phyloP scores from a whole-genome alignment of 768 basidiomycete species.

The Tricholoma sp. region DNA sequence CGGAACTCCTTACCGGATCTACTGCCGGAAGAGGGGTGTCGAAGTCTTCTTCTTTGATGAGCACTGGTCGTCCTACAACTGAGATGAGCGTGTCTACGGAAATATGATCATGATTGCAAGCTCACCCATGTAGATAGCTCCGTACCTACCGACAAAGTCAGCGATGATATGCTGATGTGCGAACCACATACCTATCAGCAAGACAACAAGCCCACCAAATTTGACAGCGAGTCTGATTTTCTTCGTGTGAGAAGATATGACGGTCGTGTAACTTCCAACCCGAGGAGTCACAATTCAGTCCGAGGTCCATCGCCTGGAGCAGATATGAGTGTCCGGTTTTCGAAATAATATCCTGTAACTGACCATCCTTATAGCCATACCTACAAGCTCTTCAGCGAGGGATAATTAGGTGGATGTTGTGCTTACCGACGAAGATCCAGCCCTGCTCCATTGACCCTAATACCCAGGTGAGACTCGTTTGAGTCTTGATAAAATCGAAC shows the following conservation, averaged over 20 bases:
- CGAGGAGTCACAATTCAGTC: slow-evolving; percentile 73
- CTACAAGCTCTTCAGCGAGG: slow-evolving; percentile 19
- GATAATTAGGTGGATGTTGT: slow-evolving; percentile 4
- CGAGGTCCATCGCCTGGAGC: slow-evolving; percentile 69
- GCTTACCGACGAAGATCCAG: slow-evolving; percentile 74
- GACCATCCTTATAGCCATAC: slow-evolving; percentile 76
- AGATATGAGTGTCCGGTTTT: slow-evolving; percentile 2
- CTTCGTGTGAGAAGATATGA: slow-evolving; percentile 57
- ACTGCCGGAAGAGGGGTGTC: slow-evolving; percentile 60
- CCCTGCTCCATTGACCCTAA: slow-evolving; percentile 73
- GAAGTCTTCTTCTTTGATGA: slow-evolving; percentile 65
- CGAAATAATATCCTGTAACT: slow-evolving; percentile 6
- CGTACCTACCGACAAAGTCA: slow-evolving; percentile 40
- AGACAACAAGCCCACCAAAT: slow-evolving; percentile 79
- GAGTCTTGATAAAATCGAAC: not conserved
- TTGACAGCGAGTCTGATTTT: slow-evolving; percentile 67
- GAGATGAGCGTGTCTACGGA: slow-evolving; percentile 4
- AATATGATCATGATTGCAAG: slow-evolving; percentile 3
- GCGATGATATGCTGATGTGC: not conserved
- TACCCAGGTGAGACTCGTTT: not conserved
- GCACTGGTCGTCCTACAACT: slow-evolving; percentile 53
- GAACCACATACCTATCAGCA: slow-evolving; percentile 54
- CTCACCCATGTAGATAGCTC: slow-evolving; percentile 70
- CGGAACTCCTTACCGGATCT: slow-evolving; percentile 34
- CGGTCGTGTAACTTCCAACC: slow-evolving; percentile 65